Evolutionary conservation across 2,329 filamentous ascomycete genomes (phyloP).

Genomic region (Ascochyta lentis): DNA sequence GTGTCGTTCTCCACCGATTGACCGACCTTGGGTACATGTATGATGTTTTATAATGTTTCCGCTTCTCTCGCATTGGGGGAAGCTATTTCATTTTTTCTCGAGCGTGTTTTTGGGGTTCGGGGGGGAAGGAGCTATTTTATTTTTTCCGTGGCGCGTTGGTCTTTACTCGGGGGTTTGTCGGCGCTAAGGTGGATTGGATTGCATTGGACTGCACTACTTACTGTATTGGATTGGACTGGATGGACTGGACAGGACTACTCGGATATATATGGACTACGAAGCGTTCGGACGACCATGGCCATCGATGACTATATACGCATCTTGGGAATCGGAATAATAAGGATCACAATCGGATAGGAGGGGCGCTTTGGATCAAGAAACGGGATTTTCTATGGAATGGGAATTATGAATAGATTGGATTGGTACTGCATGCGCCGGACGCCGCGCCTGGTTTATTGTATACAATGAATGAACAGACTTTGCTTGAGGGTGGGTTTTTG

Average conservation of each 20-base stretch:
- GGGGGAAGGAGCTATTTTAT: slow-evolving; percentile 42
- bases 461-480: background rate
- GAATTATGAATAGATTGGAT: background rate
- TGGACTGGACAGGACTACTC: too few species aligned
- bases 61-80: slow-evolving; percentile 28
- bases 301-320: too few species aligned
- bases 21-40: slow-evolving; percentile 18
- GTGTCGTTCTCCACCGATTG: background rate
- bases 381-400: background rate
- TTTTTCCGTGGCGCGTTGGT: slow-evolving; percentile 34
- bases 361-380: background rate
- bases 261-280: slow-evolving; percentile 7
- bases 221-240: background rate
- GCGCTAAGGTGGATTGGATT: slow-evolving; percentile 2
- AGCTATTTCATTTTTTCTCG: slow-evolving; percentile 35
- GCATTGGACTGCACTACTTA: too few species aligned
- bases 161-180: slow-evolving; percentile 11
- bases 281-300: slow-evolving; percentile 13
- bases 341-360: background rate
- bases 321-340: background rate
- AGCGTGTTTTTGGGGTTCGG: slow-evolving; percentile 25
- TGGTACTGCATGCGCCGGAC: background rate
- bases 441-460: background rate
- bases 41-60: slow-evolving; percentile 24
- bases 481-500: background rate